Percentiles rank a stretch among this genome's conserved stretches.
Conservation (phyloP, 1,284 basidiomycete genomes). For the Porogramme epimiltina region DNA sequence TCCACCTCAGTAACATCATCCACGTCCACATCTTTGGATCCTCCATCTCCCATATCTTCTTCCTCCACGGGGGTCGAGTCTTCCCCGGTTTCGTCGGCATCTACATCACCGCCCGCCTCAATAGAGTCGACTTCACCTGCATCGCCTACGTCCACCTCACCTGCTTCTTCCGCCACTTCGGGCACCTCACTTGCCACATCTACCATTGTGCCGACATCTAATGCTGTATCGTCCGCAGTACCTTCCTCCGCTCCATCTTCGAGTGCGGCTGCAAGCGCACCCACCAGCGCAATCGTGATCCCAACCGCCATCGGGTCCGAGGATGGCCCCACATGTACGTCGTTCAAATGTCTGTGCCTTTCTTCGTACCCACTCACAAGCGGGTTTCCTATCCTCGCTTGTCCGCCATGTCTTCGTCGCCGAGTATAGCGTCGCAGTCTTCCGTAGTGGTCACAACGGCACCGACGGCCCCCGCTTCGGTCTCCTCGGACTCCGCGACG, state of each 20-base stretch:
- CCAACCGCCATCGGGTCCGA: conserved; percentile 1
- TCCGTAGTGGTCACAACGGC: too few relatives aligned
- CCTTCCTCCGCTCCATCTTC: conserved; percentile 1
- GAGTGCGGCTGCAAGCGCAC: background rate
- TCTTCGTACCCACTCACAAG: background rate
- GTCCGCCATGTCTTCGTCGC: too few relatives aligned
- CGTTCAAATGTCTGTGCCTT: background rate
- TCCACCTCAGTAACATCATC: background rate
- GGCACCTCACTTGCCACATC: conserved; percentile 9
- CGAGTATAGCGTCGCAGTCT: too few relatives aligned
- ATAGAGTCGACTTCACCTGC: background rate
- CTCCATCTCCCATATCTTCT: background rate
- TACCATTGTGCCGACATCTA: background rate
- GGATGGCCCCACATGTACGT: background rate
- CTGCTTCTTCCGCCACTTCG: background rate
- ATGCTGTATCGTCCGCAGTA: background rate
- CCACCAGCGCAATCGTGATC: background rate
- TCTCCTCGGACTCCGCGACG: too few relatives aligned
- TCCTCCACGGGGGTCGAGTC: background rate
- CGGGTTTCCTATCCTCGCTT: background rate
- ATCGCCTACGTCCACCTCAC: background rate
- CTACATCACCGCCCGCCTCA: background rate
- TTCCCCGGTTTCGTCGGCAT: background rate
- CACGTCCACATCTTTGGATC: background rate
- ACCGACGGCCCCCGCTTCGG: too few relatives aligned